Base-by-base conservation (phyloP, 2,329 filamentous ascomycete species). In the Diaporthe ampelina region DNA sequence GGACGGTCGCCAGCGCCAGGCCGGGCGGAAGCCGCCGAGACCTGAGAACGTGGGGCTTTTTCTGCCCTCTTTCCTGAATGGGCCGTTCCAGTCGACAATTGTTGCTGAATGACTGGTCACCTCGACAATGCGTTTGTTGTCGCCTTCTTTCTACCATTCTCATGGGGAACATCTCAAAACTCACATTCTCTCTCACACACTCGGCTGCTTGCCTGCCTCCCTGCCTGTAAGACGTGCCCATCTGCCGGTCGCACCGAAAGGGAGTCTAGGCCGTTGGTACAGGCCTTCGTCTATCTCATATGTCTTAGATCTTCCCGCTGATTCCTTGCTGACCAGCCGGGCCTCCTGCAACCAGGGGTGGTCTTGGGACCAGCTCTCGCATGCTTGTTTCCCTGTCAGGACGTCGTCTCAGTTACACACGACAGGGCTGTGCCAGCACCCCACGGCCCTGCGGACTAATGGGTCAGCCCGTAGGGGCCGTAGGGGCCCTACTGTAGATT, bases 361-460 rank as follows among this genome's bases (percentile, higher is more conserved):
- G 61, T 67, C 29, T 67, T 67, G 61, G 29, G 61, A 48, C 45
- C 61, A 65, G 61, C 45, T 52, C 37, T 58, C 35, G 37, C 48
- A 58, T 61, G 73, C 63, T 73, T 58, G 70, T 50, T 43, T 52
- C 70, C 63, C 52, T 40, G 8, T 54, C 35, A 26, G 24, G 32
- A 52, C 52, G 50, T 59, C 70, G 56, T 73, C 58, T 48, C 72
- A 29, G 74, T 75, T 73, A 61, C 74, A 75, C 74, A 29, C 15
- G 26, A 63, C 69, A 73, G 56, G 24, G 43, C 37, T 19, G 29
- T 32, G 29, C 29, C 29, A 32, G 29, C 29, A 32, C 29, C 29
- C 29, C 29, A 6, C 29, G 29, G 29, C 29, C 29, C 29, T 32
- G 29, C 6, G 29, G 29, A 32, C 29, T 32, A 32, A 32, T 32